These are phyloP conservation scores for Amylocarpus encephaloides DNA, from an alignment of 2,329 filamentous ascomycete genomes.

Conservation along the genomic window DNA sequence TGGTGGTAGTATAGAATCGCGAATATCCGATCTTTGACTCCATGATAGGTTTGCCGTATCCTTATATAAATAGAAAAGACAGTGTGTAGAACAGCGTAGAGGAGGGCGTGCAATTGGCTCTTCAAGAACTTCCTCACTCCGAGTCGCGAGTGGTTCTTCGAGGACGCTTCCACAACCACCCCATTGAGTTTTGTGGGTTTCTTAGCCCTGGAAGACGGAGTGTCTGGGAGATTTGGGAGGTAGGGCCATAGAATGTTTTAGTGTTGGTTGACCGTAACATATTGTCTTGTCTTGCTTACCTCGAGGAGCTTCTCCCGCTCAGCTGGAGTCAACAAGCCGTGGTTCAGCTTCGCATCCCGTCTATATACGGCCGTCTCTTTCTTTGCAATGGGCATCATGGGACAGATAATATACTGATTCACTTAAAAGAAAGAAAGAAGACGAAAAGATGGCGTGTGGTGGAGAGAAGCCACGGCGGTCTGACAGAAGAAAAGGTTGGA, in stretches of 20 bases:
- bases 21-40: constrained; percentile 68
- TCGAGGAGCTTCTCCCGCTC: constrained; percentile 41
- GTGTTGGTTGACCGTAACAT: not conserved
- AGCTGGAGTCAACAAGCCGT: constrained; percentile 37
- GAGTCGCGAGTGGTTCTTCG: constrained; percentile 33
- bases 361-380: constrained; percentile 39
- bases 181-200: constrained; percentile 25
- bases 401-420: not conserved
- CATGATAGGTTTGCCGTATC: constrained; percentile 71
- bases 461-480: not conserved
- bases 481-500: not conserved
- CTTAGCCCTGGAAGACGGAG: constrained; percentile 17
- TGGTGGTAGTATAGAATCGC: constrained; percentile 92
- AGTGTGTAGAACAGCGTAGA: constrained; percentile 67
- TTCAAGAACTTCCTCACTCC: constrained; percentile 57
- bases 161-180: constrained; percentile 19
- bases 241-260: constrained; percentile 26
- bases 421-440: not conserved
- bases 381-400: constrained; percentile 24
- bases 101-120: constrained; percentile 56
- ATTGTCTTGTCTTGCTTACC: constrained; percentile 29
- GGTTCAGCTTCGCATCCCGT: constrained; percentile 39
- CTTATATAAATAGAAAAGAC: constrained; percentile 87
- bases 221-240: constrained; percentile 26
- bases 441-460: constrained; percentile 1